Conservation (phyloP, 345 rosid genomes). For the Mercurialis annua region DNA sequence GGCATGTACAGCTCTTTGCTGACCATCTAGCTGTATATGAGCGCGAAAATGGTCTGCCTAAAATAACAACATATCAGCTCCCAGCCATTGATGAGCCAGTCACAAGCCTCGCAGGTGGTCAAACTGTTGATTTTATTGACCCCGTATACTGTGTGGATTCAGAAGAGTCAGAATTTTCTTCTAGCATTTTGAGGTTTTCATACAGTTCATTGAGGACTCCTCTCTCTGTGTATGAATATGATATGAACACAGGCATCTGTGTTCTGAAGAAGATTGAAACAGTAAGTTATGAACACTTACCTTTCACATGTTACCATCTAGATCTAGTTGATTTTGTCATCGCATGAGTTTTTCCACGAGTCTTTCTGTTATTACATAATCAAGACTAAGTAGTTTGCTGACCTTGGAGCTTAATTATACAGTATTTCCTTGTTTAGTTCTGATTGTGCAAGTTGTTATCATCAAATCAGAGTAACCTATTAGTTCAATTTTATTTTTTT, state of each 20-base stretch:
- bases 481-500: too few species aligned
- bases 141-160: conserved; percentile 58
- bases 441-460: too few species aligned
- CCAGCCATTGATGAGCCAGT: conserved; percentile 73
- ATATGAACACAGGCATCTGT: conserved; percentile 64
- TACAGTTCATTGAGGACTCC: conserved; percentile 89
- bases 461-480: too few species aligned
- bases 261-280: conserved; percentile 77
- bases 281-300: conserved; percentile 42
- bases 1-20: conserved; percentile 63
- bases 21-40: conserved; percentile 75
- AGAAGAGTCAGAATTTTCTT: conserved; percentile 52
- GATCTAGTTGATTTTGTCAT: not conserved
- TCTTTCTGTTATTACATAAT: too few species aligned
- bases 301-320: not conserved
- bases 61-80: conserved; percentile 57
- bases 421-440: too few species aligned
- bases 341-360: too few species aligned
- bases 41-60: conserved; percentile 76
- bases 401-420: too few species aligned
- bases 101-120: conserved; percentile 54
- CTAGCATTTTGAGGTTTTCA: conserved; percentile 65
- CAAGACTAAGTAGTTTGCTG: too few species aligned
- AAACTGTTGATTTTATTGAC: conserved; percentile 63
- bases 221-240: conserved; percentile 68